Evolutionary conservation across 2,329 filamentous ascomycete genomes (phyloP), one percentile per base, ranked within the genome.

Genomic region (Aspergillus aculeatinus): DNA sequence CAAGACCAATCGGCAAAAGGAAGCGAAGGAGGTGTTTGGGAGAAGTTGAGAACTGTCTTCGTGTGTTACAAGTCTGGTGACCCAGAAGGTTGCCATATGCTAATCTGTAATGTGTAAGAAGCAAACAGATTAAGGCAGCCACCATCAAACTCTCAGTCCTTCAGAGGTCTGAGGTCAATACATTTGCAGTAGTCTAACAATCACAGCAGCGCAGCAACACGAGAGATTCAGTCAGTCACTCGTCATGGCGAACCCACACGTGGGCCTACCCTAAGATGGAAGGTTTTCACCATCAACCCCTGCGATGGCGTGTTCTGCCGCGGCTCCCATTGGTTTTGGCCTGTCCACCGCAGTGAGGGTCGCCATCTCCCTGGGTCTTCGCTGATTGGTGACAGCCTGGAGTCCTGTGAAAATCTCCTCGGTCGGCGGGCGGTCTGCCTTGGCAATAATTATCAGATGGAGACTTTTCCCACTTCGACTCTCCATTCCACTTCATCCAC

Each of bases 221-320:
- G 52, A 47, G 33, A 39, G 51, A 52, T 42, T 16, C 29, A 35
- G 35, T 31, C 53, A 47, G 25, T 29, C 39, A 44, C 39, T 44
- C 39, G 39, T 19, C 39, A 44, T 44, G 39, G 39, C 39, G 39
- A 44, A 47, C 53, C 61, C 63, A 65, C 63, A 63, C 58, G 62
- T 66, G 60, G 63, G 63, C 56, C 39, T 23, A 14, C 11, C 50
- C 54, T 49, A 4, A 35, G 14, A 12, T 35, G 14, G 14, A 35
- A 35, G 33, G 33, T 61, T 72, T 69, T 69, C 72, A 73, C 67
- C 72, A 74, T 74, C 71, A 56, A 55, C 51, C 60, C 56, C 48
- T 55, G 51, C 60, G 69, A 74, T 74, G 72, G 72, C 72, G 72
- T 71, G 71, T 74, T 71, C 69, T 61, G 33, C 21, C 48, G 39